Conservation (phyloP, 2,329 filamentous ascomycete genomes). For the Xylaria sp. region DNA sequence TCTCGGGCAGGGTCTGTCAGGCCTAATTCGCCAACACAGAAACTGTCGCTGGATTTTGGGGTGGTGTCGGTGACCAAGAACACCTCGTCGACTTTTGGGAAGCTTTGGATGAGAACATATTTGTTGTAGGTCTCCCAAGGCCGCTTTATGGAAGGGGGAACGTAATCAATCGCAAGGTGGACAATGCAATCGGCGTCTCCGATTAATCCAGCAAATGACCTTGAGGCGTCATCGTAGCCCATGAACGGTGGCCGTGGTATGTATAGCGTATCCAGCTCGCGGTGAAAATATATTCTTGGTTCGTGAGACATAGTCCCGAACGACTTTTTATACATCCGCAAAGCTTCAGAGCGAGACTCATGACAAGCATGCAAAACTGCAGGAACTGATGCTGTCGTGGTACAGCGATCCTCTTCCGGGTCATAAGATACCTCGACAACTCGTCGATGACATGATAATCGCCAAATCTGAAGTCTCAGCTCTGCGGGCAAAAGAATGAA, state of each 20-base stretch:
- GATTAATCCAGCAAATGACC: conserved; percentile 49
- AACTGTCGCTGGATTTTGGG: conserved; percentile 16
- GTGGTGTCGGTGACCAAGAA: conserved; percentile 43
- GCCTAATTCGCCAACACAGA: conserved; percentile 28
- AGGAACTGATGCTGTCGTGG: conserved; percentile 46
- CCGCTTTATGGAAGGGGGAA: conserved; percentile 49
- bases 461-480: conserved; percentile 50
- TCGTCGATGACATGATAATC: conserved; percentile 43
- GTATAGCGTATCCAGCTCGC: conserved; percentile 45
- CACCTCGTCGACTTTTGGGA: conserved; percentile 40
- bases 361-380: conserved; percentile 48
- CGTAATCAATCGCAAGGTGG: conserved; percentile 53
- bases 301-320: conserved; percentile 44
- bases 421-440: conserved; percentile 50
- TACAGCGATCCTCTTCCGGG: conserved; percentile 44
- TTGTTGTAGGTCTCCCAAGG: conserved; percentile 60
- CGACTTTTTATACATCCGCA: conserved; percentile 45
- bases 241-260: conserved; percentile 46
- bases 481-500: conserved; percentile 47
- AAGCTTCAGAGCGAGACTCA: conserved; percentile 51
- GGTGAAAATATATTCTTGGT: conserved; percentile 41
- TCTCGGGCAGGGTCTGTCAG: conserved; percentile 35
- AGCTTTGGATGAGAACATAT: conserved; percentile 51
- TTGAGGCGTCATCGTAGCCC: conserved; percentile 49
- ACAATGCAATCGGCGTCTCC: conserved; percentile 43